Base-by-base conservation (phyloP, 1,139 yeast genomes). In the Taphrina populina region DNA sequence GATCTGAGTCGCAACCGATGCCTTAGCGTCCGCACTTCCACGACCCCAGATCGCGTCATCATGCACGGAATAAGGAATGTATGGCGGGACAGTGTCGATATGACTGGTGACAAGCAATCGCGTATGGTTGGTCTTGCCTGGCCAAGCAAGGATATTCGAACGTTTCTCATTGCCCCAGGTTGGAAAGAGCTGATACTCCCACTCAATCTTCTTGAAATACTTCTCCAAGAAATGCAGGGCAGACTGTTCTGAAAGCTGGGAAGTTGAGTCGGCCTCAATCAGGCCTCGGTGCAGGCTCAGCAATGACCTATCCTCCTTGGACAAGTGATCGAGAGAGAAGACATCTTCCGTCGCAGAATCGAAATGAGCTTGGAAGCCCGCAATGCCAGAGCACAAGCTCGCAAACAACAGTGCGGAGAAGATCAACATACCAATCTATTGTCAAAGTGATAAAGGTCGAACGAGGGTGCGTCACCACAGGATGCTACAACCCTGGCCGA, bases 1-100 rank as follows among this genome's bases (percentile, higher is more conserved):
- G 10, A 82, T 71, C 64, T 81, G 86, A 0, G 84, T 67, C 0
- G 86, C 84, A 15, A 83, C 82, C 10, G 84, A 80, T 0, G 76
- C 85, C 64, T 83, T 83, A 32, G 86, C 88, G 64, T 83, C 88
- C 57, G 78, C 74, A 2, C 83, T 67, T 1, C 90, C 90, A 57
- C 88, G 73, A 8, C 88, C 88, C 62, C 73, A 76, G 20, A 83
- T 79, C 45, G 67, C 68, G 41, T 74, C 71, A 3, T 78, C 82
- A n/a, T 76, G 74, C 11, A 75, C 66, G 3, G 65, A 64, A 67
- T 82, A 83, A 0, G 78, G 77, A 54, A 82, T 67, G 62, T 65
- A 82, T 0, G 88, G 88, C 11, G 88, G 88, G 4, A 83, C 88
- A 0, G 88, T 83, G 63, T 83, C 88, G 36, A 82, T 78, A 63